Conservation (phyloP, 768 basidiomycete species). For the Xanthoconium purpureum region DNA sequence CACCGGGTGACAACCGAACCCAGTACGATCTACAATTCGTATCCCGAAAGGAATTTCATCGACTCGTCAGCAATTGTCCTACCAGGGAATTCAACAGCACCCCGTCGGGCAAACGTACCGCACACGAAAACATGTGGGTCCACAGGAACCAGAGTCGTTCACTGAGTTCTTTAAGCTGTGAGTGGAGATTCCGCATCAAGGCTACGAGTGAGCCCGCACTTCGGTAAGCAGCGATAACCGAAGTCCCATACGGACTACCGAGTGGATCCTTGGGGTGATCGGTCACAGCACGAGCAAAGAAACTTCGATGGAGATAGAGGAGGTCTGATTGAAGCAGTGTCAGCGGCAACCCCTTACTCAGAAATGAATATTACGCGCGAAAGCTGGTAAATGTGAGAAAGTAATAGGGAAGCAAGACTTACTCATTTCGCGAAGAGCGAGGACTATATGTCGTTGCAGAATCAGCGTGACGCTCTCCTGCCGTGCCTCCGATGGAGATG, state of each 20-base stretch:
- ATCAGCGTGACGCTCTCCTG: conserved; percentile 41
- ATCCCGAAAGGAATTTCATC: conserved; percentile 5
- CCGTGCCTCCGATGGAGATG: conserved; percentile 42
- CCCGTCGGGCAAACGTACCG: conserved; percentile 40
- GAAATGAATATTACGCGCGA: background rate
- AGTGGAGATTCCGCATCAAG: conserved; percentile 64
- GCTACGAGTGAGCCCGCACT: conserved; percentile 71
- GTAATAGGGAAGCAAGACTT: conserved; percentile 25
- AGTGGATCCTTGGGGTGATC: conserved; percentile 74
- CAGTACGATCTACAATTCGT: conserved; percentile 49
- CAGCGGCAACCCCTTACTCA: conserved; percentile 7
- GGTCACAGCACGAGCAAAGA: conserved; percentile 69
- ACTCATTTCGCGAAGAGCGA: conserved; percentile 71
- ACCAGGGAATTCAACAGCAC: conserved; percentile 8
- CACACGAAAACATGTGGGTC: conserved; percentile 55
- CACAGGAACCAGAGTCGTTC: conserved; percentile 61
- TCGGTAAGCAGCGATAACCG: conserved; percentile 71
- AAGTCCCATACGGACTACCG: conserved; percentile 68
- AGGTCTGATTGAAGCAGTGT: conserved; percentile 44
- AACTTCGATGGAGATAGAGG: conserved; percentile 68
- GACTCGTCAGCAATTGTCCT: conserved; percentile 13
- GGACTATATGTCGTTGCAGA: conserved; percentile 63
- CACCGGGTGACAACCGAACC: conserved; percentile 76
- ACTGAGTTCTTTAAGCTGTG: conserved; percentile 59
- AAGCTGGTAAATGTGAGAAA: background rate